Evolutionary conservation across 2,329 filamentous ascomycete genomes (phyloP).

Genomic region (Pseudocercospora musae): DNA sequence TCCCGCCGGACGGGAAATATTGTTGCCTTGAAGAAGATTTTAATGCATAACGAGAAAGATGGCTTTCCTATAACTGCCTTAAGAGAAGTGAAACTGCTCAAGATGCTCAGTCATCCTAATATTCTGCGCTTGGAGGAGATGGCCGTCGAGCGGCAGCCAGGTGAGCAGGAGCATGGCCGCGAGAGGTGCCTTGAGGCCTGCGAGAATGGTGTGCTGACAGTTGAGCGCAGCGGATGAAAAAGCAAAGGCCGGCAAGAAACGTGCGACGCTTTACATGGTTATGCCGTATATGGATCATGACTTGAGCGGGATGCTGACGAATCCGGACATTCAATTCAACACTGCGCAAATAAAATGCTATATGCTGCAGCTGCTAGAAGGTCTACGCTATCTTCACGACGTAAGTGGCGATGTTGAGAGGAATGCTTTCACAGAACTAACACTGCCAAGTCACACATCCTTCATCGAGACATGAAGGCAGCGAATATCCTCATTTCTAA

Average conservation of each 20-base stretch:
- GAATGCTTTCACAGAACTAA: neutral
- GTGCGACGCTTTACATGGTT: conserved; percentile 95
- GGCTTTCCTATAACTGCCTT: conserved; percentile 98
- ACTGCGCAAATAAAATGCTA: conserved; percentile 97
- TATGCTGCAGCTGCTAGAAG: conserved; percentile 87
- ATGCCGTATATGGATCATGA: conserved; percentile 99
- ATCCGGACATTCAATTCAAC: conserved; percentile 82
- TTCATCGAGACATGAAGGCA: conserved; percentile 98
- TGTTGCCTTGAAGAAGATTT: conserved; percentile 94
- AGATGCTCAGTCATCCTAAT: conserved; percentile 89
- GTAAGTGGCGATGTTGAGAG: conserved; percentile 33
- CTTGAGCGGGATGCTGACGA: conserved; percentile 93
- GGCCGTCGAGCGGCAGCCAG: conserved; percentile 85
- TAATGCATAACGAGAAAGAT: conserved; percentile 99
- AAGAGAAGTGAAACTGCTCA: conserved; percentile 94
- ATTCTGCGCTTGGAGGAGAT: conserved; percentile 88
- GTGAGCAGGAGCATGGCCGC: conserved; percentile 41
- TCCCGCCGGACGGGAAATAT: conserved; percentile 70
- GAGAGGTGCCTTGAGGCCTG: neutral
- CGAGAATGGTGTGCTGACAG: conserved; percentile 7
- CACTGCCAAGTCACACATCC: conserved; percentile 59
- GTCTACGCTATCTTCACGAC: conserved; percentile 85
- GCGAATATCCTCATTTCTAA: conserved; percentile 97
- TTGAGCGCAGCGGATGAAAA: conserved; percentile 29
- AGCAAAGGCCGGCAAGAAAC: conserved; percentile 47